phyloP scores from a whole-genome alignment of 306 rosid species.

The Prunus dulcis region DNA sequence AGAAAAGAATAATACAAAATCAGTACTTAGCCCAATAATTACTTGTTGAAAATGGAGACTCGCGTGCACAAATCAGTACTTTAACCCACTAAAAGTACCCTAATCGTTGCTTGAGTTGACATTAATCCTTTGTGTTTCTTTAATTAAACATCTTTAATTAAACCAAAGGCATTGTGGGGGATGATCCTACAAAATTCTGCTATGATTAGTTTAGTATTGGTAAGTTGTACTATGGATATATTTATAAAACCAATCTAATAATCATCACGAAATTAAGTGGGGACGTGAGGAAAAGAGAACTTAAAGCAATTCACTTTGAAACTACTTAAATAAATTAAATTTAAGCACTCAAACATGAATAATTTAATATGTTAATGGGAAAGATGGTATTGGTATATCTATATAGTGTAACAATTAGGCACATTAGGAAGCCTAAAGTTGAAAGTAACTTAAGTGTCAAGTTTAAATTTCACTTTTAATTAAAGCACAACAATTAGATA shows the following conservation, averaged over 20 bases:
- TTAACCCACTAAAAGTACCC: constrained; percentile 20
- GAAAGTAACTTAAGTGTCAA: constrained; percentile 33
- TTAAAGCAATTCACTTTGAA: constrained; percentile 35
- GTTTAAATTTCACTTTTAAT: constrained; percentile 11
- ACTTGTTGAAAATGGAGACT: constrained; percentile 40
- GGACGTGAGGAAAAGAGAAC: constrained; percentile 22
- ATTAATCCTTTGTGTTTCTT: constrained; percentile 31
- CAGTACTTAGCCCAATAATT: constrained; percentile 42
- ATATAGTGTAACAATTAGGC: constrained; percentile 25
- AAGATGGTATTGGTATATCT: not conserved
- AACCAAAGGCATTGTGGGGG: constrained; percentile 37
- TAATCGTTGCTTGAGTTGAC: constrained; percentile 43
- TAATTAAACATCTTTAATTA: constrained; percentile 35
- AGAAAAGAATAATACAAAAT: constrained; percentile 21
- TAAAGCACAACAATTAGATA: not conserved
- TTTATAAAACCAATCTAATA: constrained; percentile 39
- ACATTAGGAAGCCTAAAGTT: constrained; percentile 21
- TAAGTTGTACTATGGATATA: constrained; percentile 28
- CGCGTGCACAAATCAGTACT: constrained; percentile 52
- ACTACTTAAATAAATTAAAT: constrained; percentile 32
- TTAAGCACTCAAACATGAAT: constrained; percentile 32
- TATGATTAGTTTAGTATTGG: constrained; percentile 19
- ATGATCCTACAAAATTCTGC: constrained; percentile 31
- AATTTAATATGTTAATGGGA: constrained; percentile 20
- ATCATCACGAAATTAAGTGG: constrained; percentile 57